Evolutionary conservation across 495 filamentous ascomycete genomes (phyloP), one percentile per base, ranked within the genome.

Genomic region (Chaetomium fimeti): DNA sequence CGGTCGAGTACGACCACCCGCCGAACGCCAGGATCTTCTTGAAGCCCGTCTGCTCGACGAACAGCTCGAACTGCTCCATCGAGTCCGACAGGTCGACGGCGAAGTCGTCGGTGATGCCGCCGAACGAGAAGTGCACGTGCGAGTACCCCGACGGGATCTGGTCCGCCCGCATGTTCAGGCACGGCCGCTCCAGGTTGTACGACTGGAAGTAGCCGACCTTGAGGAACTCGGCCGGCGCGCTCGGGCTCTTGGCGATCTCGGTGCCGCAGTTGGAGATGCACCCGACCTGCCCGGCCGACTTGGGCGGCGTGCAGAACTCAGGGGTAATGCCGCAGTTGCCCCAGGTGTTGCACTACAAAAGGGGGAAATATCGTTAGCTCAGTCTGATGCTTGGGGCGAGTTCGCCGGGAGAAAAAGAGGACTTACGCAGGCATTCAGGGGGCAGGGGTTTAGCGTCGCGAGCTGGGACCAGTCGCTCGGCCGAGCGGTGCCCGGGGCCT

Each of bases 261-360:
- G 66, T 76, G 9, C 79, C 82, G 63, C 81, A 84, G 68, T 79
- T 80, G 22, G 71, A 80, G 36, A 82, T 78, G 70, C 82, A 85
- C 13, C 79, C 78, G 63, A 80, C 80, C 2, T 73, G 68, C 1
- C 77, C 78, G 11, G 69, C 75, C 28, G 32, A 49, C 9, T 69
- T 66, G 11, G 60, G 45, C 61, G 75, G 57, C 11, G 63, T 76
- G 60, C 83, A 86, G 63, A 83, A 85, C 1, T 84, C 80, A 0
- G 36, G 28, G 0, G 75, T 81, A 4, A 68, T 81, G 18, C 83
- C 83, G 60, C 83, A 85, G 32, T 81, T 71, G 28, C 80, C 81
- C 76, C 77, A 83, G 38, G 62, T 52, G 42, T 79, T 66, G 62
- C 71, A 76, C 42, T 48, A 55, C 8, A 12, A 38, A 2, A 49